phyloP scores from a whole-genome alignment of 1,284 basidiomycete genomes.

The Amylostereum chailletii region DNA sequence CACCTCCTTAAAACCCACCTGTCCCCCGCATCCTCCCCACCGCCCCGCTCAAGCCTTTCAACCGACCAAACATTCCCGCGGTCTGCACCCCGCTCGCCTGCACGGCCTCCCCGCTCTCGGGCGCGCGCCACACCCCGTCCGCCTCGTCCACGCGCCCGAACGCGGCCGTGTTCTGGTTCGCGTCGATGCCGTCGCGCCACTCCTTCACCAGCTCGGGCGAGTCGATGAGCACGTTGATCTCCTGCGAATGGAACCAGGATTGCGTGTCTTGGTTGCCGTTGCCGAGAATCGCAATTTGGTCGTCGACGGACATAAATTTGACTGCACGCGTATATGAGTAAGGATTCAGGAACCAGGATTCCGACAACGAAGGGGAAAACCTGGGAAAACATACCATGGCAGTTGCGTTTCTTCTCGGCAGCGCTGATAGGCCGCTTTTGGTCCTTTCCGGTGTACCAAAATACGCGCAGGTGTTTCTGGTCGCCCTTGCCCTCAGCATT shows the following conservation, averaged over 20 bases:
- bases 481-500: constrained; percentile 35
- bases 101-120: constrained; percentile 33
- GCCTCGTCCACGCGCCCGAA: constrained; percentile 48
- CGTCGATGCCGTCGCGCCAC: constrained; percentile 54
- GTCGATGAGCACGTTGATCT: constrained; percentile 74
- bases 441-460: constrained; percentile 66
- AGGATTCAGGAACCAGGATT: too few relatives aligned
- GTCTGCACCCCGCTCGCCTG: constrained; percentile 21
- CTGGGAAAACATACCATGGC: constrained; percentile 32
- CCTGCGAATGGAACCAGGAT: constrained; percentile 73
- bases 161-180: constrained; percentile 65
- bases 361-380: neutral
- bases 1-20: constrained; percentile 9
- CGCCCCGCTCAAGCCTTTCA: constrained; percentile 23
- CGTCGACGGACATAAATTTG: constrained; percentile 71
- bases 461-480: constrained; percentile 48
- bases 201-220: constrained; percentile 48
- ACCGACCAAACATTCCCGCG: constrained; percentile 19
- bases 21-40: constrained; percentile 18
- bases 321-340: constrained; percentile 24
- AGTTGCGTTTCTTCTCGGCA: constrained; percentile 67
- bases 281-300: constrained; percentile 61
- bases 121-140: constrained; percentile 60
- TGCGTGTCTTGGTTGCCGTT: constrained; percentile 69
- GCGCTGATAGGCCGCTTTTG: constrained; percentile 68